Conservation (phyloP, 2,329 filamentous ascomycete genomes). For the Scedosporium boydii region DNA sequence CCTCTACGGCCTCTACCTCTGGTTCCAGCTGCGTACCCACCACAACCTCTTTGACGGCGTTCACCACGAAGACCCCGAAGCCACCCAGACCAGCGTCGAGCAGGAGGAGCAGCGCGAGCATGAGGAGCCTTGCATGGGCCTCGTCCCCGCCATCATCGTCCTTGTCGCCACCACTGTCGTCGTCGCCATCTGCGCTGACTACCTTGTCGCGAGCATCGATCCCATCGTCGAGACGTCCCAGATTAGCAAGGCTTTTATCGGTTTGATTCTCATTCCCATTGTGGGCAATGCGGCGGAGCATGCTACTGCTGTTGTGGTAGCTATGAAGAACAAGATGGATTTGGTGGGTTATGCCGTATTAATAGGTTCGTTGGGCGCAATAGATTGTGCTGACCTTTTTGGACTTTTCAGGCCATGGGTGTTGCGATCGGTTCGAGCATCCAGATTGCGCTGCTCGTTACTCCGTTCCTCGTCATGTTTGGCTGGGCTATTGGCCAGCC, state of each 20-base stretch:
- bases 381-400: background rate
- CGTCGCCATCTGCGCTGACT: conserved; percentile 67
- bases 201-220: conserved; percentile 68
- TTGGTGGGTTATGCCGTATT: conserved; percentile 18
- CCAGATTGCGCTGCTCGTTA: conserved; percentile 75
- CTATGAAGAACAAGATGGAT: conserved; percentile 68
- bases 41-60: conserved; percentile 57
- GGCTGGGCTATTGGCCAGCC: conserved; percentile 66
- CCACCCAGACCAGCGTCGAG: conserved; percentile 12
- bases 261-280: conserved; percentile 69
- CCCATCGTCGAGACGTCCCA: conserved; percentile 57
- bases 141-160: conserved; percentile 54
- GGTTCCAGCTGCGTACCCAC: conserved; percentile 71
- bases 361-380: conserved; percentile 6
- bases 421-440: conserved; percentile 76
- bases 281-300: conserved; percentile 76
- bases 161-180: conserved; percentile 61
- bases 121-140: conserved; percentile 46
- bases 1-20: conserved; percentile 67
- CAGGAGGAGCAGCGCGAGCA: conserved; percentile 20
- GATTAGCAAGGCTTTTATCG: conserved; percentile 74
- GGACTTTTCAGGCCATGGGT: conserved; percentile 47
- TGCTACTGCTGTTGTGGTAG: conserved; percentile 72
- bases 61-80: conserved; percentile 11
- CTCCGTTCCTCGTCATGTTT: conserved; percentile 68